Percentiles rank a stretch among this genome's conserved stretches.
Conservation (phyloP, 2,329 filamentous ascomycete species). For the Aaosphaeria pasadenensis region DNA sequence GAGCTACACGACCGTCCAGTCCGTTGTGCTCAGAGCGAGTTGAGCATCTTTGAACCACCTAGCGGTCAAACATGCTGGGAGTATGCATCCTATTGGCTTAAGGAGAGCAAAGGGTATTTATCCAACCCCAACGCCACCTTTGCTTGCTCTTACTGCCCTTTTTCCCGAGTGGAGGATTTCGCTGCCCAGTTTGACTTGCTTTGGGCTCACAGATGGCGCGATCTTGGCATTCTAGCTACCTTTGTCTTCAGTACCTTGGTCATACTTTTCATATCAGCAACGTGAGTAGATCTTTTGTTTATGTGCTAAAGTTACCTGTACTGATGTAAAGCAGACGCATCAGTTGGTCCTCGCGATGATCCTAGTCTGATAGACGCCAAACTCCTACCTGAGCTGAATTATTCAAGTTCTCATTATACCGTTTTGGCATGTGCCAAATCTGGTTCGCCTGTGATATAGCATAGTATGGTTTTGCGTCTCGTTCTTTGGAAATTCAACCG, state of each 20-base stretch:
- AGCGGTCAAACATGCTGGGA: conserved; percentile 64
- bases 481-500: too few relatives aligned
- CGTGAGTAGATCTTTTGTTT: too few relatives aligned
- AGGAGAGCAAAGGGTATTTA: conserved; percentile 67
- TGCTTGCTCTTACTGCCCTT: conserved; percentile 78
- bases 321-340: too few relatives aligned
- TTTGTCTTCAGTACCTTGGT: conserved; percentile 78
- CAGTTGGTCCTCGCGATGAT: too few relatives aligned
- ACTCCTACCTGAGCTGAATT: too few relatives aligned
- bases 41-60: conserved; percentile 68
- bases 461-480: too few relatives aligned
- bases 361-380: too few relatives aligned
- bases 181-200: conserved; percentile 64
- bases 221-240: conserved; percentile 73
- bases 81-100: conserved; percentile 73
- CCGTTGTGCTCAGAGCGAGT: conserved; percentile 58
- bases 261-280: conserved; percentile 57
- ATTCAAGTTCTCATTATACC: too few relatives aligned
- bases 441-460: too few relatives aligned
- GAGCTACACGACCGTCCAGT: conserved; percentile 68
- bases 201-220: conserved; percentile 73
- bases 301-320: too few relatives aligned
- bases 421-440: too few relatives aligned
- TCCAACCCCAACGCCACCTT: conserved; percentile 63
- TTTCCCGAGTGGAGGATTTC: conserved; percentile 76